These are phyloP conservation scores for Cladosporium halotolerans DNA, from an alignment of 2,329 filamentous ascomycete species.

Conservation along the genomic window DNA sequence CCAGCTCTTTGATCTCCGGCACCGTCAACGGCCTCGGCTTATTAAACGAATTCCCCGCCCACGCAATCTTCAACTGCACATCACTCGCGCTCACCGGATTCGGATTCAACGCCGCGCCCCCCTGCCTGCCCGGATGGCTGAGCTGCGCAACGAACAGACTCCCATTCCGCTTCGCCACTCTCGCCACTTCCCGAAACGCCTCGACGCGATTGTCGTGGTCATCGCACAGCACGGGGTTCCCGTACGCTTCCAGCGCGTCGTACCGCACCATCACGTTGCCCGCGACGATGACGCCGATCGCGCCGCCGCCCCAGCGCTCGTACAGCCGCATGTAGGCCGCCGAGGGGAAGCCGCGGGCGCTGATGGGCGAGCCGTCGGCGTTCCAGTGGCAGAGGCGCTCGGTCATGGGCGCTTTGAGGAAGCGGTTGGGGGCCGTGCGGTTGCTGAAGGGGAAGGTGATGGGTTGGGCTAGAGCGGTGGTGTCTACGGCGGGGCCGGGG, in stretches of 20 bases:
- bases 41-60: conserved; percentile 25
- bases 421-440: conserved; percentile 24
- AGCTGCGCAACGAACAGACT: conserved; percentile 26
- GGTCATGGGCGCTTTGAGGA: conserved; percentile 29
- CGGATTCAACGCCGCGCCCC: conserved; percentile 23
- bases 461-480: conserved; percentile 16
- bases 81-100: conserved; percentile 27
- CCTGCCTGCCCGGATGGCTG: conserved; percentile 27
- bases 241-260: conserved; percentile 27
- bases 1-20: conserved; percentile 25
- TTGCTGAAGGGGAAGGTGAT: conserved; percentile 27
- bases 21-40: conserved; percentile 23
- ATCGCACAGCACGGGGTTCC: conserved; percentile 26
- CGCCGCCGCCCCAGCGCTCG: conserved; percentile 25
- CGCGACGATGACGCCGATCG: conserved; percentile 26
- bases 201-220: conserved; percentile 22
- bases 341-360: conserved; percentile 23
- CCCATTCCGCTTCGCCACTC: conserved; percentile 22
- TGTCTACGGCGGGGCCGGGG: conserved; percentile 20
- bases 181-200: conserved; percentile 20
- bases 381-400: conserved; percentile 27
- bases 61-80: conserved; percentile 25
- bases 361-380: conserved; percentile 18
- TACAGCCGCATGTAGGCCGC: conserved; percentile 24
- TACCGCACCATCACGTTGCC: conserved; percentile 28